Percentiles rank a stretch among this genome's conserved stretches.
Evolutionary conservation across 768 basidiomycete genomes (phyloP).

Genomic region (Leucocoprinus leucothites): DNA sequence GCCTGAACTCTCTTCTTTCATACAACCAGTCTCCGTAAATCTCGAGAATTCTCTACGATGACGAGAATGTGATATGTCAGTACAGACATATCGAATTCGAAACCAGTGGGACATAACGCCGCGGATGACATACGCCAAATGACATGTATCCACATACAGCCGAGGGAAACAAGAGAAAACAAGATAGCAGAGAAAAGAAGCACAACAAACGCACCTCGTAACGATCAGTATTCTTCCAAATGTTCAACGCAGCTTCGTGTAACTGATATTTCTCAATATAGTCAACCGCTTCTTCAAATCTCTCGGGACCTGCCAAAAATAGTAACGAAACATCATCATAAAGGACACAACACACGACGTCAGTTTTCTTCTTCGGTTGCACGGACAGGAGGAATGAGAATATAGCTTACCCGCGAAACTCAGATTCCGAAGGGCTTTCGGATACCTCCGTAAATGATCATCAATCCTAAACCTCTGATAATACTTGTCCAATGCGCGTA

Average conservation of each 20-base stretch:
- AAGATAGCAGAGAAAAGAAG: neutral
- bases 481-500: constrained; percentile 72
- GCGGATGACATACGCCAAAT: neutral
- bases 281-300: constrained; percentile 75
- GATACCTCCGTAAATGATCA: constrained; percentile 79
- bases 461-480: constrained; percentile 93
- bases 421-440: constrained; percentile 73
- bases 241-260: constrained; percentile 66
- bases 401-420: constrained; percentile 57
- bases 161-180: neutral
- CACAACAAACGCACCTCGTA: constrained; percentile 47
- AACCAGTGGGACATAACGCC: too few relatives aligned
- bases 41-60: constrained; percentile 64
- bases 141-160: neutral
- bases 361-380: neutral
- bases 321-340: neutral
- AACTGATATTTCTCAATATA: constrained; percentile 81
- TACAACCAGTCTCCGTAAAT: constrained; percentile 87
- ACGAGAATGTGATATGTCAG: too few relatives aligned
- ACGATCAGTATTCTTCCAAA: constrained; percentile 68
- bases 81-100: neutral
- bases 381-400: neutral
- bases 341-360: neutral
- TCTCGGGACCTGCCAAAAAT: constrained; percentile 47
- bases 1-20: constrained; percentile 76